Evolutionary conservation across 2,329 filamentous ascomycete genomes (phyloP).

Genomic region (Raffaelea deltoideospora): DNA sequence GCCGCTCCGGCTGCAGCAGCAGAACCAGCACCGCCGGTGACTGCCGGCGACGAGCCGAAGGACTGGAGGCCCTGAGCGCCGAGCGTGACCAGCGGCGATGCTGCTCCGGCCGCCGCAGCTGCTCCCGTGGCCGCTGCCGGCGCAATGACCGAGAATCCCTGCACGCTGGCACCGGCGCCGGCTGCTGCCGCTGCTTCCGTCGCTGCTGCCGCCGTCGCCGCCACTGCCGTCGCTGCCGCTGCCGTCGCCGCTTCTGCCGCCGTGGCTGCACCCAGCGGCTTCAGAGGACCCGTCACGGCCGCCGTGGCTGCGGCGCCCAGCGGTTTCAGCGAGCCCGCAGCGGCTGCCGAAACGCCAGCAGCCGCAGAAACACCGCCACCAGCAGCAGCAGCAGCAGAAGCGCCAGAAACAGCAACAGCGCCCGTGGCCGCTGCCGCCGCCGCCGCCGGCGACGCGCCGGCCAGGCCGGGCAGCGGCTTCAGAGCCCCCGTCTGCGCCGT

Average conservation of each 20-base stretch:
- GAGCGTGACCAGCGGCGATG: background rate
- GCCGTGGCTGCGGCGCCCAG: slow-evolving; percentile 24
- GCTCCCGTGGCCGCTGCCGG: background rate
- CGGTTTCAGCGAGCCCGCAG: slow-evolving; percentile 1
- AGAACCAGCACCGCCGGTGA: background rate
- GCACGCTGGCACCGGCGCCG: background rate
- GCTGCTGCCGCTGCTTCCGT: background rate
- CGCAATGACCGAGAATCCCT: background rate
- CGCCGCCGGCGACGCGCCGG: background rate
- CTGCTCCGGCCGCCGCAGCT: background rate
- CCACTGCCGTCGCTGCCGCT: background rate
- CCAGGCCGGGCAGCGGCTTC: slow-evolving; percentile 8
- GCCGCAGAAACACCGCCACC: background rate
- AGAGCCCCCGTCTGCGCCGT: background rate
- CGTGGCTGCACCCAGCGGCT: background rate
- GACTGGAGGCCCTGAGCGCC: too few species aligned
- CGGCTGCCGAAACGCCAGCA: background rate
- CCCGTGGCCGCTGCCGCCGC: background rate
- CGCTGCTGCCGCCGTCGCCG: background rate
- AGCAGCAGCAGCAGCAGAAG: background rate
- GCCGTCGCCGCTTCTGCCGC: background rate
- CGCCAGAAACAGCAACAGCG: background rate
- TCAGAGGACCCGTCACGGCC: background rate
- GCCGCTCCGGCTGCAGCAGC: background rate
- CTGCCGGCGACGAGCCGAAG: background rate